Evolutionary conservation across 176 grass and related monocot genomes (phyloP).

Genomic region (Lolium multiflorum): DNA sequence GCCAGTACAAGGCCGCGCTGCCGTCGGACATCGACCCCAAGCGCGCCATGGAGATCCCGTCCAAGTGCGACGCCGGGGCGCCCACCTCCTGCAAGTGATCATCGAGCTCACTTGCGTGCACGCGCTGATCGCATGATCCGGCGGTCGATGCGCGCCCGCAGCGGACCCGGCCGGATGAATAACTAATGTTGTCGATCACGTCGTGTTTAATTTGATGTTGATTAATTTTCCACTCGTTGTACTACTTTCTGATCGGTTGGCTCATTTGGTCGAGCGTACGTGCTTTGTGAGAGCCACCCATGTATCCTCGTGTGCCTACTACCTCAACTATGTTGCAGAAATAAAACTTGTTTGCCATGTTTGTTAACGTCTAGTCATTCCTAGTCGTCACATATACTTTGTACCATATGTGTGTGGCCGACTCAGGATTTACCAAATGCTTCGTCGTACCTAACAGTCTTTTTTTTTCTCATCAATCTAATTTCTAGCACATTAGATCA

Average conservation of each 20-base stretch:
- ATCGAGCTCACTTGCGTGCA: not conserved
- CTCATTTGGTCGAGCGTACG: not conserved
- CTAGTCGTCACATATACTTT: too few species aligned
- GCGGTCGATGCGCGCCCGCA: not conserved
- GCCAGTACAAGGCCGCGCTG: not conserved
- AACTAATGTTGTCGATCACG: not conserved
- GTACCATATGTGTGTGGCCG: too few species aligned
- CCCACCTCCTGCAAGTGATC: not conserved
- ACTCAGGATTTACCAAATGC: too few species aligned
- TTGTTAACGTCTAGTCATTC: too few species aligned
- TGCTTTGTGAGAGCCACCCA: not conserved
- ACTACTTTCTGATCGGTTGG: not conserved
- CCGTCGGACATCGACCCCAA: not conserved
- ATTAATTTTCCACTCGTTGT: not conserved
- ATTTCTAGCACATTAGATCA: too few species aligned
- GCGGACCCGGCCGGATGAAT: not conserved
- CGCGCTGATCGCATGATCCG: not conserved
- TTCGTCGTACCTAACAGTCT: too few species aligned
- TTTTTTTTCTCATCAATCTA: too few species aligned
- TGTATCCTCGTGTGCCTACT: slow-evolving; percentile 1
- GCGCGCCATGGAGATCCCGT: slow-evolving; percentile 43
- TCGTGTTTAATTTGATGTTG: not conserved
- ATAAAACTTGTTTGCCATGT: not conserved
- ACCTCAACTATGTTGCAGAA: not conserved
- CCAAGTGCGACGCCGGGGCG: not conserved